Percentiles rank a stretch among this genome's conserved stretches.
phyloP scores from a whole-genome alignment of 495 filamentous ascomycete genomes.

The Sporormia fimetaria region DNA sequence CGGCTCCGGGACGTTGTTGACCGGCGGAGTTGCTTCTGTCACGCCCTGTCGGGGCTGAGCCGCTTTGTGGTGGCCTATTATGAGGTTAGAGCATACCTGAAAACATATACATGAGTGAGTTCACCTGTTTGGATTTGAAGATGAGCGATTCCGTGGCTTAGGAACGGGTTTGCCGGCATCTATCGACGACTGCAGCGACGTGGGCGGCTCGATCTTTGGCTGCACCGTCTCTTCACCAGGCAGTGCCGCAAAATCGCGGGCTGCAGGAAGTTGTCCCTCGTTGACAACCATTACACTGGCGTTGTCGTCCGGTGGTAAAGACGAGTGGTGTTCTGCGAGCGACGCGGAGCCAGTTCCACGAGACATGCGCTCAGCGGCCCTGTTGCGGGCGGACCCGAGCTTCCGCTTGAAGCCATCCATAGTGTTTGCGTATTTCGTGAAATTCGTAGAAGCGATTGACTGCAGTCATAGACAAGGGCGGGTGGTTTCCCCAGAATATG shows the following conservation, averaged over 20 bases:
- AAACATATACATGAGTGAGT: too few species aligned
- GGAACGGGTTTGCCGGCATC: slow-evolving; percentile 15
- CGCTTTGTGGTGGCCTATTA: slow-evolving; percentile 5
- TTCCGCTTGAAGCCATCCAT: slow-evolving; percentile 18
- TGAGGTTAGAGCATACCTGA: not conserved
- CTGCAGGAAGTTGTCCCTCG: slow-evolving; percentile 15
- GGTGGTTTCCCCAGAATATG: too few species aligned
- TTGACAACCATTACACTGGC: slow-evolving; percentile 13
- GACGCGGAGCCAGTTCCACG: slow-evolving; percentile 8
- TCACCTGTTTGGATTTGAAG: slow-evolving; percentile 4
- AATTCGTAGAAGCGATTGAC: too few species aligned
- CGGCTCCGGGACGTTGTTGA: slow-evolving; percentile 6
- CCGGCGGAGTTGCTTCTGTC: slow-evolving; percentile 1
- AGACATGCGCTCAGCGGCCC: slow-evolving; percentile 9
- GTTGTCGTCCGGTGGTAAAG: slow-evolving; percentile 15
- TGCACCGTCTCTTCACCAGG: not conserved
- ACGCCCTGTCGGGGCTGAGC: not conserved
- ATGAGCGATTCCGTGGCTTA: not conserved
- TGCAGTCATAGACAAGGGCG: too few species aligned
- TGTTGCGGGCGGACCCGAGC: slow-evolving; percentile 12
- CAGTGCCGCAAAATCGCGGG: slow-evolving; percentile 15
- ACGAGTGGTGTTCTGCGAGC: slow-evolving; percentile 11
- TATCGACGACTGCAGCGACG: slow-evolving; percentile 15
- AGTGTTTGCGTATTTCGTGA: too few species aligned
- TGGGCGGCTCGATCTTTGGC: slow-evolving; percentile 9